Evolutionary conservation across 2,329 filamentous ascomycete species (phyloP).

Genomic region (Nemania bipapillata): DNA sequence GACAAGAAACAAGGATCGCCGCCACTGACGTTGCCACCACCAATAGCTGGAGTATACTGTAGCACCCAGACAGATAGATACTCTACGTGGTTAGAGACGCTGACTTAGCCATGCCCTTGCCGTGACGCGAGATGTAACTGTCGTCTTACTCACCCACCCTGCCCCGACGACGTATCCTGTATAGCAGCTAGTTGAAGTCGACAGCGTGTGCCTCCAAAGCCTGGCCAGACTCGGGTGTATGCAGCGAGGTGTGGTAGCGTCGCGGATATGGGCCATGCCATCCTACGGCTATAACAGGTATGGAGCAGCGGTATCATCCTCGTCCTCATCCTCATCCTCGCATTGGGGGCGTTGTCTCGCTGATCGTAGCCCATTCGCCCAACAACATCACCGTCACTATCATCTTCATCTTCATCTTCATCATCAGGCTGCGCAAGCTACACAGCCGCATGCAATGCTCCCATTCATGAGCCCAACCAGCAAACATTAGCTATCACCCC

Average conservation of each 20-base stretch:
- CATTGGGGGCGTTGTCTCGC: not conserved
- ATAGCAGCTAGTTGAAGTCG: not conserved
- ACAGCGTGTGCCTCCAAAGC: not conserved
- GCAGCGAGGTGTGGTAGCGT: not conserved
- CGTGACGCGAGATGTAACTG: constrained; percentile 1
- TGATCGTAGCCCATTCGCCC: not conserved
- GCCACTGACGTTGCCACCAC: constrained; percentile 7
- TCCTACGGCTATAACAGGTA: not conserved
- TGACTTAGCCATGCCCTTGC: not conserved
- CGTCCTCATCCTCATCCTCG: not conserved
- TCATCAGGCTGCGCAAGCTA: constrained; percentile 4
- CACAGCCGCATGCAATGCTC: constrained; percentile 4
- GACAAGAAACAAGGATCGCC: not conserved
- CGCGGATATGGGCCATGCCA: not conserved
- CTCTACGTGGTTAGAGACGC: not conserved
- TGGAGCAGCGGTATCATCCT: not conserved
- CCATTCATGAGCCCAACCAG: not conserved
- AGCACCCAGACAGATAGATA: not conserved
- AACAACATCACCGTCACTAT: constrained; percentile 1
- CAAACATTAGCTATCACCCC: constrained; percentile 8
- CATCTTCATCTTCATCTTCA: too few relatives aligned
- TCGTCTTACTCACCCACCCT: not conserved
- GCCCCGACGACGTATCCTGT: too few relatives aligned
- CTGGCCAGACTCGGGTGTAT: not conserved
- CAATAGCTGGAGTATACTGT: not conserved